Base-by-base conservation (phyloP, 345 rosid genomes). In the thale cress (Arabidopsis thaliana) region DNA sequence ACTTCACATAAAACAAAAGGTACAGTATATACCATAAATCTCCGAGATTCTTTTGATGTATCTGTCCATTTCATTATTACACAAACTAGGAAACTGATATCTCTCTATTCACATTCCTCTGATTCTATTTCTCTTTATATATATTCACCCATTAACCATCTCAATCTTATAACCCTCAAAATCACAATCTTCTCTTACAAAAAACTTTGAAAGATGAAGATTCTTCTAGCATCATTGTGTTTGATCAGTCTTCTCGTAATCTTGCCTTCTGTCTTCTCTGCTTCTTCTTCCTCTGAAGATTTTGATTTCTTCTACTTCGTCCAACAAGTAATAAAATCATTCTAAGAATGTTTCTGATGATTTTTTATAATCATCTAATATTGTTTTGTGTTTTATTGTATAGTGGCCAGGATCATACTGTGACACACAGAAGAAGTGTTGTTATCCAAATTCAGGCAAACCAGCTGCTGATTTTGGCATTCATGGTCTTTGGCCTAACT, bases 321-420 rank as follows among this genome's bases (percentile, higher is more conserved):
- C 71, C 96, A 85, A 79, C 97, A 94, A 85, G 98, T 87, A 67
- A 76, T 0, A 36, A 56, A 50, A 50, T 48, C 56, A 4, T 42
- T 42, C 7, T 4, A 58, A 23, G 0, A 34, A 52, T 40, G 50
- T 36, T n/a, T 37, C 8, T 51, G 40, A n/a, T 30, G 0, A 2
- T 8, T 65, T 40, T 23, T 2, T 0, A 41, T 22, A 10, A 3
- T 36, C 10, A 42, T 36, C 36, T 50, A 5, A 65, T 67, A 5
- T 65, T 34, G 5, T 9, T 1, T 62, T 30, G 6, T 59, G 16
- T 61, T 36, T 24, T 7, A 7, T 61, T 22, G 1, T 61, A 3
- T 34, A 91, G 97, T 95, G 99, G 99, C 99, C 99, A 32, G 99
- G 97, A 52, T 84, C 99, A 25, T 91, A 86, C 79, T 95, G 99